Evolutionary conservation across 352 stramenopile genomes (phyloP).

Genomic region (Phytophthora parvispora): DNA sequence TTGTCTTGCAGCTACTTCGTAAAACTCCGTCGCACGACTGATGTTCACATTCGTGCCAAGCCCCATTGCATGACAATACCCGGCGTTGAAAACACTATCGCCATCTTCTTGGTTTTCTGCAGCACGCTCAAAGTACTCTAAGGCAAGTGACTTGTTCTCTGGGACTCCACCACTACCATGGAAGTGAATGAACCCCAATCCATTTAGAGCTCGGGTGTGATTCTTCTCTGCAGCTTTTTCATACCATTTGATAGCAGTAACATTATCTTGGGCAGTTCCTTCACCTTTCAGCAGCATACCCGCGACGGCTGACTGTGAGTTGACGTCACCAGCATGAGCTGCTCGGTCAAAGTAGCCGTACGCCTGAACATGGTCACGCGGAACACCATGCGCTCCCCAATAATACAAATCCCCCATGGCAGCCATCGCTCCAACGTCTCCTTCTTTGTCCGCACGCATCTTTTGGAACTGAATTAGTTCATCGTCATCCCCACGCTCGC

Average conservation of each 20-base stretch:
- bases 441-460: conserved; percentile 76
- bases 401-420: conserved; percentile 93
- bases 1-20: conserved; percentile 60
- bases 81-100: conserved; percentile 93
- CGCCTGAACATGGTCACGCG: conserved; percentile 75
- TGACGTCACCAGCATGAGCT: conserved; percentile 62
- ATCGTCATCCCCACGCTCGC: conserved; percentile 79
- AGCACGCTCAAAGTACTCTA: conserved; percentile 88
- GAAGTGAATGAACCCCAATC: conserved; percentile 92
- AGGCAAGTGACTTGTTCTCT: conserved; percentile 83
- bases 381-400: conserved; percentile 83
- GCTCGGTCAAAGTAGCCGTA: conserved; percentile 83
- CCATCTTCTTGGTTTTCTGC: conserved; percentile 81
- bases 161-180: conserved; percentile 70
- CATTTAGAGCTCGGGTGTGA: conserved; percentile 88
- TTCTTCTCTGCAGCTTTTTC: conserved; percentile 73
- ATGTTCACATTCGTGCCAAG: conserved; percentile 69
- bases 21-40: conserved; percentile 69
- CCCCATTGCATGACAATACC: conserved; percentile 79
- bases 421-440: conserved; percentile 81
- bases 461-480: conserved; percentile 91
- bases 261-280: conserved; percentile 77
- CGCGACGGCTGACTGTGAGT: conserved; percentile 74
- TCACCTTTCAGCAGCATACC: conserved; percentile 92
- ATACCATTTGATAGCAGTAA: conserved; percentile 82